Evolutionary conservation across 2,329 filamentous ascomycete species (phyloP).

Genomic region (Ophiostoma sp.): DNA sequence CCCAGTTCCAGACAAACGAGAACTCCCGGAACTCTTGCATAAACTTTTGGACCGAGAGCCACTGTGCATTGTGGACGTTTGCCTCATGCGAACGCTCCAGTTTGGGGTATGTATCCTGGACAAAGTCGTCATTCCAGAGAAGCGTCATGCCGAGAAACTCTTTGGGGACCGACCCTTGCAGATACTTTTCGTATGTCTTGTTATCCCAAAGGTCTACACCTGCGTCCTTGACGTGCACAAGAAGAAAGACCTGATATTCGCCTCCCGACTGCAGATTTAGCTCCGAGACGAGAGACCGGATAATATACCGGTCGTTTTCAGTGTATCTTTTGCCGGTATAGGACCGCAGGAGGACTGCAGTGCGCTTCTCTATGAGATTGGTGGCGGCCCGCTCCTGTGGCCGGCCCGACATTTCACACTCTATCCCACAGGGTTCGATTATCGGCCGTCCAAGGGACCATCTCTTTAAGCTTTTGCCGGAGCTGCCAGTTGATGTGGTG

Average conservation of each 20-base stretch:
- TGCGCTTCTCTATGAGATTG: constrained; percentile 46
- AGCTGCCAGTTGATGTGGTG: not conserved
- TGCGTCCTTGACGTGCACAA: constrained; percentile 67
- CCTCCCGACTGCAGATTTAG: constrained; percentile 69
- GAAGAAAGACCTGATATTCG: constrained; percentile 73
- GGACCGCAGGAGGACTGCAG: constrained; percentile 69
- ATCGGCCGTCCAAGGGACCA: not conserved
- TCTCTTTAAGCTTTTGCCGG: not conserved
- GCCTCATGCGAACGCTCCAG: constrained; percentile 52
- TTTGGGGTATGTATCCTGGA: constrained; percentile 70
- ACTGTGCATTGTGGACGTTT: constrained; percentile 58
- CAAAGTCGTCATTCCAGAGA: constrained; percentile 69
- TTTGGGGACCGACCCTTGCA: constrained; percentile 40
- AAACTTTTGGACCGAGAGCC: constrained; percentile 71
- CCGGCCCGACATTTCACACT: not conserved
- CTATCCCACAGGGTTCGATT: not conserved
- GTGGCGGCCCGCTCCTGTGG: not conserved
- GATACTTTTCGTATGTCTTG: constrained; percentile 53
- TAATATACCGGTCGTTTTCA: constrained; percentile 70
- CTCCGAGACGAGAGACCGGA: constrained; percentile 75
- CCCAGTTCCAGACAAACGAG: constrained; percentile 82
- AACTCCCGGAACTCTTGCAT: constrained; percentile 71
- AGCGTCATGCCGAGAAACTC: constrained; percentile 62
- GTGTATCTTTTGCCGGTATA: constrained; percentile 72
- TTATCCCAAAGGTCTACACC: constrained; percentile 53